phyloP scores from a whole-genome alignment of 2,329 filamentous ascomycete genomes.

The Chrysoporthe austroafricana region DNA sequence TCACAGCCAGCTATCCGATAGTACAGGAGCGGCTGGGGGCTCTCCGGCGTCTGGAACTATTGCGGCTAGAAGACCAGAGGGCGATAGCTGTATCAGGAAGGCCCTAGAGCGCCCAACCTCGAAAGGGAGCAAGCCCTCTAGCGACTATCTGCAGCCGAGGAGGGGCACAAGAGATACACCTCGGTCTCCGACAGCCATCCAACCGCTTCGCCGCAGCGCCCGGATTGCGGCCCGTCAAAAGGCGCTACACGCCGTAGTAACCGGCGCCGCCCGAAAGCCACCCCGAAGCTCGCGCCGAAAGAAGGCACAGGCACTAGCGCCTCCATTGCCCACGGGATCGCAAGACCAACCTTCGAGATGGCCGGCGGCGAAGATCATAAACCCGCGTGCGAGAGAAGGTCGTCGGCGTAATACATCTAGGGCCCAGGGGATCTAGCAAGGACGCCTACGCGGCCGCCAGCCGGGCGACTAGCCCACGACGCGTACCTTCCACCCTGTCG shows the following conservation, averaged over 20 bases:
- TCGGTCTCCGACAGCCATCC: not conserved
- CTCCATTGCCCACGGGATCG: too few species aligned
- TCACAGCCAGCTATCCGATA: not conserved
- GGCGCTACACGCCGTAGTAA: not conserved
- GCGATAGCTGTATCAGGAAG: not conserved
- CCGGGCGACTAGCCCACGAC: too few species aligned
- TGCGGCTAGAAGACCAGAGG: not conserved
- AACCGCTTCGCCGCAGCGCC: conserved; percentile 13
- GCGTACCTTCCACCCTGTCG: too few species aligned
- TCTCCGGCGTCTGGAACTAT: not conserved
- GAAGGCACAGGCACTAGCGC: not conserved
- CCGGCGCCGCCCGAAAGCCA: not conserved
- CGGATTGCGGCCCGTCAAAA: conserved; percentile 6
- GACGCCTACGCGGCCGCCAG: not conserved
- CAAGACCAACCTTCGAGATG: not conserved
- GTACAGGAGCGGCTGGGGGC: conserved; percentile 1
- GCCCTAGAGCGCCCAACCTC: not conserved
- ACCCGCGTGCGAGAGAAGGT: not conserved
- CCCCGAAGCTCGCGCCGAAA: conserved; percentile 4
- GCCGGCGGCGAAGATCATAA: not conserved
- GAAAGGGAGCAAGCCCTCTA: conserved; percentile 8
- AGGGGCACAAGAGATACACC: conserved; percentile 1
- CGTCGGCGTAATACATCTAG: not conserved
- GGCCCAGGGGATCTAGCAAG: not conserved
- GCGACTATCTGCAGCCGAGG: conserved; percentile 1